phyloP scores from a whole-genome alignment of 2,329 filamentous ascomycete genomes.

The Aspergillus phoenicis region DNA sequence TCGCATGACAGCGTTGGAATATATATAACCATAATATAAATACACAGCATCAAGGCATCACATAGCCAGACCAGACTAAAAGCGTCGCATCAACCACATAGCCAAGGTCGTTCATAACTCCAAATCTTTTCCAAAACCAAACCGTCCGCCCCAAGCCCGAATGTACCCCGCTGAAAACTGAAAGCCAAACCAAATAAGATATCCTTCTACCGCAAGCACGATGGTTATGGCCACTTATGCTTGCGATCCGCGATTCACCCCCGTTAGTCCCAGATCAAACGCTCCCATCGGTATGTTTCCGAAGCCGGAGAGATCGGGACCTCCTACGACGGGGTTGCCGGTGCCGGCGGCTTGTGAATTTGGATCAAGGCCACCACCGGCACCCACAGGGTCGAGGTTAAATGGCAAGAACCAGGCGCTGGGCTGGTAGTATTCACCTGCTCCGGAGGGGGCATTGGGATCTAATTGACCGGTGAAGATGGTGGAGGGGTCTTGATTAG shows the following conservation, averaged over 20 bases:
- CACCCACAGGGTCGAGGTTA: constrained; percentile 71
- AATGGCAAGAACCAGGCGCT: constrained; percentile 93
- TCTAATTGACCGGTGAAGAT: constrained; percentile 42
- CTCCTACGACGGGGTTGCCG: constrained; percentile 5
- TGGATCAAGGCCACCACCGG: constrained; percentile 21
- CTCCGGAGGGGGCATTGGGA: constrained; percentile 37
- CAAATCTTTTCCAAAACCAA: constrained; percentile 1
- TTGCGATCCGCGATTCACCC: constrained; percentile 22
- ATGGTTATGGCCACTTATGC: constrained; percentile 1
- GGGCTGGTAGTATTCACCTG: constrained; percentile 44
- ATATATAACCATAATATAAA: neutral
- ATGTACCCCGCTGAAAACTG: neutral
- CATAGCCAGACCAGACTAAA: neutral
- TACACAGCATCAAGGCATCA: neutral
- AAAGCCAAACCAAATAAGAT: neutral
- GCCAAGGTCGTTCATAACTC: neutral
- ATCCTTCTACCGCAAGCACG: neutral
- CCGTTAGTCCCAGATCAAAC: constrained; percentile 32
- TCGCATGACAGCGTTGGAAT: neutral
- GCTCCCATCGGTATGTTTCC: constrained; percentile 30
- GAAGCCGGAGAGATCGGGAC: constrained; percentile 27
- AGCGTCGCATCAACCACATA: neutral
- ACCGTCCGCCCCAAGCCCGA: neutral
- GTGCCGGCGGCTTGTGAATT: constrained; percentile 16
- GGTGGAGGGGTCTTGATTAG: constrained; percentile 25